phyloP scores from a whole-genome alignment of 164 flowering plant species.

The Vitis cinerea region DNA sequence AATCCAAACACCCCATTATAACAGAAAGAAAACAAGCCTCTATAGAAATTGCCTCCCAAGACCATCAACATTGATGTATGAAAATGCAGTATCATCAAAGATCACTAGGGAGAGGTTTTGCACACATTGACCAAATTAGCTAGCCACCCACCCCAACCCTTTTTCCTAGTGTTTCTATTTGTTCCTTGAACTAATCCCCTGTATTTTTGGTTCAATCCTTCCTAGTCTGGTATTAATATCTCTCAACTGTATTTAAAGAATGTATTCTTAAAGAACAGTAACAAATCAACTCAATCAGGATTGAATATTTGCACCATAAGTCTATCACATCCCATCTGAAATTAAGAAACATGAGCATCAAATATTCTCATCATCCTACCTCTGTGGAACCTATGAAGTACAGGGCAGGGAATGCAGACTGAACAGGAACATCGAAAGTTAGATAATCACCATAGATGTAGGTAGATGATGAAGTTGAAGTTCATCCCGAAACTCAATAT shows the following conservation, averaged over 20 bases:
- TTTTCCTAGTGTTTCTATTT: no score
- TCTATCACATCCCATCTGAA: background rate
- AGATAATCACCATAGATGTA: constrained; percentile 53
- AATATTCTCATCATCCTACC: background rate
- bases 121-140: no score
- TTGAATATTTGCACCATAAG: background rate
- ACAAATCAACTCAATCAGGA: background rate
- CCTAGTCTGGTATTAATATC: constrained; percentile 92
- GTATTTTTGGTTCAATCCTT: constrained; percentile 72
- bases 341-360: background rate
- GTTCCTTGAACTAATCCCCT: no score
- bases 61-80: no score
- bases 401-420: background rate
- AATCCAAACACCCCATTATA: no score
- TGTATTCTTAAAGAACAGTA: background rate
- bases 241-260: constrained; percentile 55
- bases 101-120: no score
- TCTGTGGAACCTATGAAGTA: background rate
- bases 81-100: no score
- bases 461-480: constrained; percentile 87
- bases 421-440: background rate
- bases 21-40: no score
- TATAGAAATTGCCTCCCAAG: no score
- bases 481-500: constrained; percentile 70
- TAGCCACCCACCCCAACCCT: no score